Conservation (phyloP, 2,329 filamentous ascomycete species). For the Colletotrichum tamarilloi region DNA sequence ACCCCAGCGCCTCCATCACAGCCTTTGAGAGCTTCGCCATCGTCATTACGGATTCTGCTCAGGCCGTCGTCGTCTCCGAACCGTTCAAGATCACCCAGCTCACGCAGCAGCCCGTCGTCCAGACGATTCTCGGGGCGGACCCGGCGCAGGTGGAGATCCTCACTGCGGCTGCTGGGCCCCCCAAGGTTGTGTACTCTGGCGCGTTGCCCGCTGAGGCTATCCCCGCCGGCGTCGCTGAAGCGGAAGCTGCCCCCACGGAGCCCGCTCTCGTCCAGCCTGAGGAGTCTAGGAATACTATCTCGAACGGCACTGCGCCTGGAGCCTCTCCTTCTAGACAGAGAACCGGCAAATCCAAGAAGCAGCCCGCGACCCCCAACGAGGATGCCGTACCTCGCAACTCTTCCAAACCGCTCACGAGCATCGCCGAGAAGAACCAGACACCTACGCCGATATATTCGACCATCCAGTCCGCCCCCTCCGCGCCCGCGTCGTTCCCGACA, state of each 20-base stretch:
- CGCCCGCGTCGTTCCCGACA: background rate
- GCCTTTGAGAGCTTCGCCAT: constrained; percentile 39
- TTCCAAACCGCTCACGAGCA: background rate
- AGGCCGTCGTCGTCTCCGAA: constrained; percentile 32
- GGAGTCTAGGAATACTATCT: background rate
- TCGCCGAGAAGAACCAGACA: background rate
- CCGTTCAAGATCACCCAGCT: constrained; percentile 33
- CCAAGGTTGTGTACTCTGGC: constrained; percentile 28
- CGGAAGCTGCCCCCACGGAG: background rate
- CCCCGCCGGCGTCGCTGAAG: constrained; percentile 2
- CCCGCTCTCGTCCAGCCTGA: background rate
- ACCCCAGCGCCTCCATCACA: constrained; percentile 36
- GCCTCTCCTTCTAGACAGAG: background rate
- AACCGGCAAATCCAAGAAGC: background rate
- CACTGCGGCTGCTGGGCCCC: constrained; percentile 2
- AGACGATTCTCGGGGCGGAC: constrained; percentile 2
- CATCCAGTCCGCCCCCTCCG: background rate
- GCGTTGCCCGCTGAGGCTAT: constrained; percentile 13
- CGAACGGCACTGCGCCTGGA: background rate
- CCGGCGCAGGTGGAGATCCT: constrained; percentile 1
- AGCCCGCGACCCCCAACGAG: background rate
- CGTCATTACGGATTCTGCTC: constrained; percentile 38
- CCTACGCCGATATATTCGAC: background rate
- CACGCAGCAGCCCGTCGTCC: constrained; percentile 19
- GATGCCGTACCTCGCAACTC: background rate